Evolutionary conservation across 768 basidiomycete species (phyloP).

Genomic region (Epithele typhae): DNA sequence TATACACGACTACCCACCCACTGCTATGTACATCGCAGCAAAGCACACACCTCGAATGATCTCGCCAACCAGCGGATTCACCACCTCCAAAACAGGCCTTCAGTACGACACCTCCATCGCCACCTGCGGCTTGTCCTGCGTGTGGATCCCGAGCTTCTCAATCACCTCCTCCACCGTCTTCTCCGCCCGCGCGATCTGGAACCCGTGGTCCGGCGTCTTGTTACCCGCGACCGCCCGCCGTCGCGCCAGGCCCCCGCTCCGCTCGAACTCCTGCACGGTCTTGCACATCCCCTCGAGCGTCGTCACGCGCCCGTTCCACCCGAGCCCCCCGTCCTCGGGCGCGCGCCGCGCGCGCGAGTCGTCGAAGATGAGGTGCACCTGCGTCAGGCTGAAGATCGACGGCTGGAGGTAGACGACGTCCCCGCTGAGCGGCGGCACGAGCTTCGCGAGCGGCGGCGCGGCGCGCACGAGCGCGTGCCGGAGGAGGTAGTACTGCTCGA

Average conservation of each 20-base stretch:
- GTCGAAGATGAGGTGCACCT: constrained; percentile 35
- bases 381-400: constrained; percentile 31
- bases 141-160: constrained; percentile 15
- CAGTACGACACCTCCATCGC: constrained; percentile 8
- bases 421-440: constrained; percentile 29
- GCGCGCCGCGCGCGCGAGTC: constrained; percentile 33
- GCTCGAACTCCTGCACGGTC: constrained; percentile 28
- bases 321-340: constrained; percentile 34
- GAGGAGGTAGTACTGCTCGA: constrained; percentile 52
- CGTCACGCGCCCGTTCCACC: constrained; percentile 27
- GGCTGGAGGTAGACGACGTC: constrained; percentile 37
- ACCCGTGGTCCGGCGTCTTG: constrained; percentile 15
- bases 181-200: constrained; percentile 24
- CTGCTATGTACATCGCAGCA: too few relatives aligned
- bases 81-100: too few relatives aligned
- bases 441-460: constrained; percentile 23
- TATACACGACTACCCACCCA: too few relatives aligned
- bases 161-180: constrained; percentile 22
- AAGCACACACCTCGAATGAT: too few relatives aligned
- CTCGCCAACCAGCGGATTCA: too few relatives aligned
- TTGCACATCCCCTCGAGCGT: constrained; percentile 32
- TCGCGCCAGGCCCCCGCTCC: constrained; percentile 22
- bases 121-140: constrained; percentile 8
- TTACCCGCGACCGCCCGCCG: constrained; percentile 19
- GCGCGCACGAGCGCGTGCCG: constrained; percentile 36